A percentile compares a stretch with the other conserved stretches of the same genome.
phyloP scores from a whole-genome alignment of 2,329 filamentous ascomycete genomes.

The Neobulgaria alba region DNA sequence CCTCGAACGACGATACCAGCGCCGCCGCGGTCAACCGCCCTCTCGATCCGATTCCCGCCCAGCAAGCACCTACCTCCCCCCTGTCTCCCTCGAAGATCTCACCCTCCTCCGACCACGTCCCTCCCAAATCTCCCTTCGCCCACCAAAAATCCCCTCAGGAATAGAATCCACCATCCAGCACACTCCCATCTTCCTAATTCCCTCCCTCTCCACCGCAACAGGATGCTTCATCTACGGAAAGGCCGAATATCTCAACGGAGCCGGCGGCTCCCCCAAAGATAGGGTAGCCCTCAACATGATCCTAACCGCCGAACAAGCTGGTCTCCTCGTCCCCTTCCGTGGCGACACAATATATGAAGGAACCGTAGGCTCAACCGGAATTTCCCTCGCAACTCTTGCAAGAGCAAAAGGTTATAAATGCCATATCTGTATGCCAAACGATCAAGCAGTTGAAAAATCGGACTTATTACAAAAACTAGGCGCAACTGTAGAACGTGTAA shows the following conservation, averaged over 20 bases:
- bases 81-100: slow-evolving; percentile 48
- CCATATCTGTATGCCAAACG: slow-evolving; percentile 95
- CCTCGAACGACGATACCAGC: slow-evolving; percentile 56
- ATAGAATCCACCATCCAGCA: slow-evolving; percentile 90
- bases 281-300: slow-evolving; percentile 91
- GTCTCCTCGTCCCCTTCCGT: slow-evolving; percentile 65
- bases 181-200: slow-evolving; percentile 81
- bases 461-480: slow-evolving; percentile 83
- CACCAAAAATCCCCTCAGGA: slow-evolving; percentile 54
- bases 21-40: slow-evolving; percentile 28
- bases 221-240: slow-evolving; percentile 88
- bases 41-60: slow-evolving; percentile 16
- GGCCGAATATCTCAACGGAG: slow-evolving; percentile 93
- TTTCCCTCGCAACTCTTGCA: slow-evolving; percentile 83
- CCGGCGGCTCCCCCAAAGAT: slow-evolving; percentile 90
- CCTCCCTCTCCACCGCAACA: slow-evolving; percentile 75
- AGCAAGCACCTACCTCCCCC: slow-evolving; percentile 28
- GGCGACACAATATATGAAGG: slow-evolving; percentile 97
- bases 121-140: slow-evolving; percentile 16
- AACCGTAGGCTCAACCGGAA: slow-evolving; percentile 92
- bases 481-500: slow-evolving; percentile 84
- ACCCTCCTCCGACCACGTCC: slow-evolving; percentile 34
- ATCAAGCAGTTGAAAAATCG: slow-evolving; percentile 82
- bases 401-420: slow-evolving; percentile 83
- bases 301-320: slow-evolving; percentile 65